Conservation (phyloP, 164 flowering plant genomes). For the Vitis vinifera region DNA sequence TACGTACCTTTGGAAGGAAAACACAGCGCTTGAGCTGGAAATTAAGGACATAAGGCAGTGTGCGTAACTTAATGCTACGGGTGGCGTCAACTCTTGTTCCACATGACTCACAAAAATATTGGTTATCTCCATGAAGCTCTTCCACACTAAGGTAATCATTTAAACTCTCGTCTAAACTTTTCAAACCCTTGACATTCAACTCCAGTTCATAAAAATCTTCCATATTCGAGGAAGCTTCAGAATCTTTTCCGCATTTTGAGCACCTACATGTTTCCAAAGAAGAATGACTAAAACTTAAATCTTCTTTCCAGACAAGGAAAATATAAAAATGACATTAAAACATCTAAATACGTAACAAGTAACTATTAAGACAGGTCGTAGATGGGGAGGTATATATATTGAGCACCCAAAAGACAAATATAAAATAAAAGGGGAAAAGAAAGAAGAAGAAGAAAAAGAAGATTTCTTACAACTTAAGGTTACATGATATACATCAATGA, state of each 20-base stretch:
- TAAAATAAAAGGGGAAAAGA: neutral
- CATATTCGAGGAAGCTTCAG: slow-evolving; percentile 89
- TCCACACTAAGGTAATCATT: slow-evolving; percentile 83
- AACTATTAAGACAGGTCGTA: neutral
- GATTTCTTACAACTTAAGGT: too few relatives aligned
- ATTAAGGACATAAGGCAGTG: slow-evolving; percentile 83
- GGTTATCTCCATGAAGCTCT: slow-evolving; percentile 88
- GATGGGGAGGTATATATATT: too few relatives aligned
- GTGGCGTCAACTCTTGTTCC: slow-evolving; percentile 79
- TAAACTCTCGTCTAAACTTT: slow-evolving; percentile 80
- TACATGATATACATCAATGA: too few relatives aligned
- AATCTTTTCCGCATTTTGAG: slow-evolving; percentile 84
- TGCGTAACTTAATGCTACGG: slow-evolving; percentile 80
- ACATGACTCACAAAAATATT: slow-evolving; percentile 90
- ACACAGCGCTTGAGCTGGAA: slow-evolving; percentile 96
- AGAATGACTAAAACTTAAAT: neutral
- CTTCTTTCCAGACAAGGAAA: neutral
- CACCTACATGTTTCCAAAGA: slow-evolving; percentile 48
- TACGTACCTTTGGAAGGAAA: slow-evolving; percentile 83
- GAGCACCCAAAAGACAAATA: neutral
- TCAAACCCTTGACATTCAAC: slow-evolving; percentile 84
- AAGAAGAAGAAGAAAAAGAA: neutral
- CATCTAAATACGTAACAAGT: neutral
- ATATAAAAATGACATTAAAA: neutral
- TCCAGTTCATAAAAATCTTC: slow-evolving; percentile 95